Evolutionary conservation across 1,139 yeast genomes (phyloP).

Genomic region (Oligophagozyma castellii): DNA sequence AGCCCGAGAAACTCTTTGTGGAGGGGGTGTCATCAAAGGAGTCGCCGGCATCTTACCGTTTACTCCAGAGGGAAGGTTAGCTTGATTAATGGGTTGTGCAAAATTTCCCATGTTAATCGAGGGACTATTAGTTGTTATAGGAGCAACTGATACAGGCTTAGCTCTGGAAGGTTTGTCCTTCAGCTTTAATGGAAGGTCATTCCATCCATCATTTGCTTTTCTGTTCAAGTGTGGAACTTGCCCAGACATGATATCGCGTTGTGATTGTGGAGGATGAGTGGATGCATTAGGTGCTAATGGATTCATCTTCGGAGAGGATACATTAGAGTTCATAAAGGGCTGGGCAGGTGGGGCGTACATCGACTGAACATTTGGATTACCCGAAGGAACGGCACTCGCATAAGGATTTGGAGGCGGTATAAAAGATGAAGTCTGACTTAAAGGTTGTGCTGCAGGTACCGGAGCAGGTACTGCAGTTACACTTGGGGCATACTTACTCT

Average conservation of each 20-base stretch:
- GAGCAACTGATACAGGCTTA: slow-evolving; percentile 24
- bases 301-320: slow-evolving; percentile 5
- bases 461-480: slow-evolving; percentile 5
- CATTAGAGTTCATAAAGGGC: slow-evolving; percentile 8
- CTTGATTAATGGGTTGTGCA: slow-evolving; percentile 4
- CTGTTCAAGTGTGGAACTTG: slow-evolving; percentile 28
- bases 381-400: slow-evolving; percentile 10
- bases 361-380: slow-evolving; percentile 4
- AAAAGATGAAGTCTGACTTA: slow-evolving; percentile 12
- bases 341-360: slow-evolving; percentile 7
- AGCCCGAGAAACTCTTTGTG: slow-evolving; percentile 11
- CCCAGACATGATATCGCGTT: slow-evolving; percentile 15
- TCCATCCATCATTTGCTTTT: slow-evolving; percentile 81
- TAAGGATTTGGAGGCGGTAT: slow-evolving; percentile 25
- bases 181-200: slow-evolving; percentile 63
- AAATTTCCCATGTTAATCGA: slow-evolving; percentile 2
- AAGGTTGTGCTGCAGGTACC: slow-evolving; percentile 4
- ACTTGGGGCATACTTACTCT: slow-evolving; percentile 1
- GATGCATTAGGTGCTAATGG: slow-evolving; percentile 10
- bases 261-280: slow-evolving; percentile 2
- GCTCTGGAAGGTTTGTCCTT: slow-evolving; percentile 39
- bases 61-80: slow-evolving; percentile 15
- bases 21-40: slow-evolving; percentile 14
- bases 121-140: slow-evolving; percentile 9
- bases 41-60: slow-evolving; percentile 13